Conservation (phyloP, 2,329 filamentous ascomycete species). For the Trichoderma simmonsii region DNA sequence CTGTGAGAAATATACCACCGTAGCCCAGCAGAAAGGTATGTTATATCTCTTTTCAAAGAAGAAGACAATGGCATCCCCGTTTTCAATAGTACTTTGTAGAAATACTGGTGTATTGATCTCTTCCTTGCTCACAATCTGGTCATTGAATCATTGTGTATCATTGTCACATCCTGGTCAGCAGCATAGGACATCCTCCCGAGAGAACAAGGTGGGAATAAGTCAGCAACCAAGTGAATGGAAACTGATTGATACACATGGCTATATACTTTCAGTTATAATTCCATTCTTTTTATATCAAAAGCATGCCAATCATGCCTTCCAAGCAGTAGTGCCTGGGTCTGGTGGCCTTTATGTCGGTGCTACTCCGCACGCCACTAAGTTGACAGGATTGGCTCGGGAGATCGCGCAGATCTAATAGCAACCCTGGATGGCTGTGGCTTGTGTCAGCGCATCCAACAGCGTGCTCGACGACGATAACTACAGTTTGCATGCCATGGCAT, state of each 20-base stretch:
- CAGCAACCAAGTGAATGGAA: background rate
- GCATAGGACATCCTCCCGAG: background rate
- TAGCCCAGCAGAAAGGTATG: background rate
- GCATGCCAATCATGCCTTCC: background rate
- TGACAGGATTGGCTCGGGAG: conserved; percentile 12
- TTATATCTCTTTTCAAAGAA: background rate
- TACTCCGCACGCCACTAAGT: conserved; percentile 10
- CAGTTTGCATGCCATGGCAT: background rate
- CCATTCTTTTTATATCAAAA: background rate
- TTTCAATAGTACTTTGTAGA: background rate
- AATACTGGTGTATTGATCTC: too few relatives aligned
- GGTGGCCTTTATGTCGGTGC: background rate
- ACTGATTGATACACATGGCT: background rate
- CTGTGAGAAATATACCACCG: background rate
- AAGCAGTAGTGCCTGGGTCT: background rate
- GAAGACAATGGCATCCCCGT: background rate
- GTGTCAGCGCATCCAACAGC: conserved; percentile 2
- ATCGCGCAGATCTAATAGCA: conserved; percentile 10
- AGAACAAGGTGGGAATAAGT: background rate
- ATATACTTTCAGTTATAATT: background rate
- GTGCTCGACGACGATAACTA: background rate
- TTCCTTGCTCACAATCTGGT: background rate
- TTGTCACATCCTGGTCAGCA: background rate
- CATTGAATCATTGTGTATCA: background rate
- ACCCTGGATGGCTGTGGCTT: conserved; percentile 11